Percentiles rank a stretch among this genome's conserved stretches.
Evolutionary conservation across 257 asterid genomes (phyloP).

Genomic region (Gardenia jasminoides): DNA sequence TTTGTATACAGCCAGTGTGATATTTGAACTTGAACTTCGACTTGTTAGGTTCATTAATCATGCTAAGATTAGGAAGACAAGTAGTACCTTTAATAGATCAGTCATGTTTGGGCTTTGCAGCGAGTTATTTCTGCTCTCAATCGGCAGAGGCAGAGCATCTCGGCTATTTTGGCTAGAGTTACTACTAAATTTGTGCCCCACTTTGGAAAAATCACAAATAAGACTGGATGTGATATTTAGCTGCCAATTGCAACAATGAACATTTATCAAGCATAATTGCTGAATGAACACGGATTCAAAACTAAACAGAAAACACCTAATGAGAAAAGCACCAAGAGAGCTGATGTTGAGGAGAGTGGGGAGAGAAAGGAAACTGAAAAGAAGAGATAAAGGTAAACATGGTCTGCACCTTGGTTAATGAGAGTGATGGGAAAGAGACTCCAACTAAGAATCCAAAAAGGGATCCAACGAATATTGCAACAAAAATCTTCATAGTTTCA

Average conservation of each 20-base stretch:
- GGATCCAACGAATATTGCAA: conserved; percentile 50
- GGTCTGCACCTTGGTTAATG: conserved; percentile 53
- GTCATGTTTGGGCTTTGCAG: conserved; percentile 27
- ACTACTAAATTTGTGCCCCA: conserved; percentile 25
- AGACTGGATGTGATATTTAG: conserved; percentile 47
- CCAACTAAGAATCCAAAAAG: conserved; percentile 68
- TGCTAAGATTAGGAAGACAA: conserved; percentile 13
- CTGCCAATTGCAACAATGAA: conserved; percentile 40
- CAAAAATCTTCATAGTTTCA: conserved; percentile 49
- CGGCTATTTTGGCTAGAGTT: conserved; percentile 29
- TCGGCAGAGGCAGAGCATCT: conserved; percentile 3
- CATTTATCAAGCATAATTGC: conserved; percentile 4
- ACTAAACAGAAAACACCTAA: conserved; percentile 8
- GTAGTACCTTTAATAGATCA: conserved; percentile 52
- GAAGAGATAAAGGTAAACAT: not conserved
- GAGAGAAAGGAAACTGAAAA: not conserved
- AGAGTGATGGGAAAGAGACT: conserved; percentile 50
- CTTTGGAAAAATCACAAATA: conserved; percentile 31
- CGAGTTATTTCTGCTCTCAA: conserved; percentile 21
- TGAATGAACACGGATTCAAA: conserved; percentile 1
- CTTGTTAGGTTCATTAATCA: not conserved
- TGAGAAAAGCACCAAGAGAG: not conserved
- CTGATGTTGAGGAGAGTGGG: not conserved
- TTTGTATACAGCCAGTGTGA: not conserved
- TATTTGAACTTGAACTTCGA: too few species aligned